phyloP scores from a whole-genome alignment of 495 filamentous ascomycete genomes.

The Neurospora sp. region DNA sequence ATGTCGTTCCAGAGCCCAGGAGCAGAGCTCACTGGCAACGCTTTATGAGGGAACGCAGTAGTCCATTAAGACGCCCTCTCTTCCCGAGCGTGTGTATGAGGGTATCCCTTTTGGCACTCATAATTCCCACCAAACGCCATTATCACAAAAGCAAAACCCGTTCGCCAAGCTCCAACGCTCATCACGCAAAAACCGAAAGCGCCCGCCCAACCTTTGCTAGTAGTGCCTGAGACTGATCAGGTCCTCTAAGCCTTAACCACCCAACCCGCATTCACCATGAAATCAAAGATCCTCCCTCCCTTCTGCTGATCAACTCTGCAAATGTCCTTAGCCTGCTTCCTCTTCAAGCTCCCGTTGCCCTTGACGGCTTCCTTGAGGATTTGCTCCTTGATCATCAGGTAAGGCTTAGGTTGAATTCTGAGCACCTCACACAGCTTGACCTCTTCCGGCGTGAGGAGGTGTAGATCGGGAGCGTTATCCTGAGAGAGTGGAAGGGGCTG shows the following conservation, averaged over 20 bases:
- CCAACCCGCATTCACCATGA: constrained; percentile 90
- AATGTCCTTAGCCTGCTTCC: constrained; percentile 69
- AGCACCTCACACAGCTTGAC: constrained; percentile 72
- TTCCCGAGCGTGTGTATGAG: not conserved
- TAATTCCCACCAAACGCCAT: not conserved
- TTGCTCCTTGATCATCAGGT: constrained; percentile 85
- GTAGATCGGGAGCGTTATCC: constrained; percentile 72
- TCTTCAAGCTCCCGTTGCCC: constrained; percentile 76
- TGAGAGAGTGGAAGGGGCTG: constrained; percentile 58
- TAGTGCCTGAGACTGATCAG: not conserved
- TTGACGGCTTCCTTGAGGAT: constrained; percentile 82
- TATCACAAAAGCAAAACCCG: not conserved
- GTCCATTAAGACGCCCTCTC: not conserved
- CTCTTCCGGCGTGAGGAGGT: constrained; percentile 80
- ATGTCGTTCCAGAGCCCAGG: not conserved
- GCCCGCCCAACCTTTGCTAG: not conserved
- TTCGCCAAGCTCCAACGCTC: not conserved
- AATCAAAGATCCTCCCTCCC: constrained; percentile 72
- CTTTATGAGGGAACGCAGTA: not conserved
- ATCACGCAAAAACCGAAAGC: not conserved
- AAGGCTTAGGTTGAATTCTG: constrained; percentile 83
- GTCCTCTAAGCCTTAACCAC: constrained; percentile 51
- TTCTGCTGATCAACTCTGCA: constrained; percentile 42
- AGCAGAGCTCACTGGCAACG: not conserved
- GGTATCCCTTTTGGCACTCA: not conserved